A percentile compares a stretch with the other conserved stretches of the same genome.
phyloP scores from a whole-genome alignment of 192 early-diverging fungal genomes.

The Coemansia erecta region DNA sequence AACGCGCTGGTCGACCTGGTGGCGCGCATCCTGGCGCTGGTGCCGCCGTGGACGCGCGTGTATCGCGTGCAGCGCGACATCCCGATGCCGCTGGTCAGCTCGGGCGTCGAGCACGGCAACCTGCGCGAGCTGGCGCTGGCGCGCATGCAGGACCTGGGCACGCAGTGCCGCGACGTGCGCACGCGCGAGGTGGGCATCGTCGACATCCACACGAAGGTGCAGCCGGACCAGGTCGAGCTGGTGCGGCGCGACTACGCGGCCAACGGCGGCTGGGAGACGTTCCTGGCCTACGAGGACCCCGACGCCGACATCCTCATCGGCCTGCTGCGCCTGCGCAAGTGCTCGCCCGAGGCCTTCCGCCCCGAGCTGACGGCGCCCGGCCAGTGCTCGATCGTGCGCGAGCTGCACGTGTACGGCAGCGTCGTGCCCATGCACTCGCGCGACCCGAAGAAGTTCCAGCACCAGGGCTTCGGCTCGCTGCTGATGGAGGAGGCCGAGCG shows the following conservation, averaged over 20 bases:
- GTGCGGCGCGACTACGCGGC: conserved; percentile 97
- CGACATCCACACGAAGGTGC: conserved; percentile 94
- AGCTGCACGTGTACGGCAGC: conserved; percentile 97
- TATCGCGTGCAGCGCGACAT: conserved; percentile 99
- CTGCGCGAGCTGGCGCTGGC: conserved; percentile 91
- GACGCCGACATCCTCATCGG: conserved; percentile 95
- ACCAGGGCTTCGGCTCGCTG: conserved; percentile 97
- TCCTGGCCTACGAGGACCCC: conserved; percentile 97
- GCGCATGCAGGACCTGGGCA: conserved; percentile 96
- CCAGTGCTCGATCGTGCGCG: conserved; percentile 90
- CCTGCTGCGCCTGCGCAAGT: conserved; percentile 91
- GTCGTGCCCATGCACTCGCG: conserved; percentile 95
- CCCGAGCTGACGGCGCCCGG: conserved; percentile 80
- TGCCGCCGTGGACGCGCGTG: conserved; percentile 98
- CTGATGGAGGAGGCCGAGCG: conserved; percentile 99
- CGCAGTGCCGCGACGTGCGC: conserved; percentile 93
- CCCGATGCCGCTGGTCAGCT: conserved; percentile 98
- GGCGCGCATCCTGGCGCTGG: conserved; percentile 90
- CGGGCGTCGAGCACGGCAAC: conserved; percentile 98
- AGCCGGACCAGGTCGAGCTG: conserved; percentile 92
- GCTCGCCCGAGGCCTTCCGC: conserved; percentile 80
- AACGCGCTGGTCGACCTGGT: conserved; percentile 94
- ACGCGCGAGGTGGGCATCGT: conserved; percentile 98
- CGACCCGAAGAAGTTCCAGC: conserved; percentile 98
- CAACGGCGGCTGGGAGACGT: conserved; percentile 99